A percentile compares a stretch with the other conserved stretches of the same genome.
phyloP scores from a whole-genome alignment of 2,329 filamentous ascomycete genomes.

The Magnaporthiopsis incrustans region DNA sequence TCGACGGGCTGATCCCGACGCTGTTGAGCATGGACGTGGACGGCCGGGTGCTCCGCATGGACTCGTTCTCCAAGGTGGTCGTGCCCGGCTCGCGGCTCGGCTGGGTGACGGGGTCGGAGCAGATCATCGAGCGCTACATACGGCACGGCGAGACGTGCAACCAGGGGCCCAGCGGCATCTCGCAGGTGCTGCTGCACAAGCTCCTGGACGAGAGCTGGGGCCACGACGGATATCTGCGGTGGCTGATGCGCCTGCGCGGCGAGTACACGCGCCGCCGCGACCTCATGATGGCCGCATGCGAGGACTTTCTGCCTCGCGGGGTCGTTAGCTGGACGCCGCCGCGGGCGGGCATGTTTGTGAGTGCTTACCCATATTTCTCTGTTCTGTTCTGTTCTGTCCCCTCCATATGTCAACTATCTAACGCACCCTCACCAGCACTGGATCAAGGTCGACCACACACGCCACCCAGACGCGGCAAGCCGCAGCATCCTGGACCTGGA shows the following conservation, averaged over 20 bases:
- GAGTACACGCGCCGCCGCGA: conserved; percentile 78
- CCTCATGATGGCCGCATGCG: conserved; percentile 70
- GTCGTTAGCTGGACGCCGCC: conserved; percentile 76
- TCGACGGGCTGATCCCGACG: conserved; percentile 64
- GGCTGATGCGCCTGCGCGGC: conserved; percentile 74
- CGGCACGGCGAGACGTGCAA: conserved; percentile 76
- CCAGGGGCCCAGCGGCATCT: conserved; percentile 79
- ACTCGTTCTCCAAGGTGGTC: conserved; percentile 90
- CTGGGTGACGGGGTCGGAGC: conserved; percentile 82
- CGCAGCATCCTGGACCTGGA: conserved; percentile 62
- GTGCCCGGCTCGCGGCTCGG: conserved; percentile 74
- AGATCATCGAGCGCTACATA: conserved; percentile 75
- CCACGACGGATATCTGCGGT: conserved; percentile 79
- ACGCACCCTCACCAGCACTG: conserved; percentile 47
- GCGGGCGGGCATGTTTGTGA: conserved; percentile 88
- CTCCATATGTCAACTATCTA: neutral
- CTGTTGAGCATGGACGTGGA: conserved; percentile 75
- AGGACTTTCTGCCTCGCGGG: conserved; percentile 63
- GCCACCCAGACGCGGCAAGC: conserved; percentile 51
- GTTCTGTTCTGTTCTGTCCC: neutral
- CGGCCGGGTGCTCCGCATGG: conserved; percentile 81
- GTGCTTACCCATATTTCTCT: conserved; percentile 25
- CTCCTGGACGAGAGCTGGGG: conserved; percentile 87
- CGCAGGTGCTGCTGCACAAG: conserved; percentile 74
- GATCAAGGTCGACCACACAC: conserved; percentile 59